These are phyloP conservation scores for Phytopythium mirpurense DNA, from an alignment of 352 stramenopile genomes.

Conservation along the genomic window DNA sequence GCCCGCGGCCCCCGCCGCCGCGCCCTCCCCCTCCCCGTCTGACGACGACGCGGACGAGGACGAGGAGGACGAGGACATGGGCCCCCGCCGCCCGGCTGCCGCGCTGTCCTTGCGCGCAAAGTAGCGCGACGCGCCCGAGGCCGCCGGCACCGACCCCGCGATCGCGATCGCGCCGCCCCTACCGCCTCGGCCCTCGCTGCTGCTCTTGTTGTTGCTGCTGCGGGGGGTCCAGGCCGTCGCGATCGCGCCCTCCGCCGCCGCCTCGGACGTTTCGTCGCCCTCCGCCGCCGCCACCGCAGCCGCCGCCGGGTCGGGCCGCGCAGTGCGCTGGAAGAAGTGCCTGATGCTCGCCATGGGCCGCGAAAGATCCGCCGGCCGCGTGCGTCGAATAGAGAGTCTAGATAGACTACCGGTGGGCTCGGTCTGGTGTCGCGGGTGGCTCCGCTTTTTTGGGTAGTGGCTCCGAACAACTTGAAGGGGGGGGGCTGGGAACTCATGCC, in stretches of 20 bases:
- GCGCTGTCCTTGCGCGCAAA: constrained; percentile 10
- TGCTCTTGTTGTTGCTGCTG: neutral
- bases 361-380: neutral
- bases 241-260: constrained; percentile 1
- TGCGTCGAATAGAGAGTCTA: no score
- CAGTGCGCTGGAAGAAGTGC: constrained; percentile 10
- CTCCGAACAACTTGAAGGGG: no score
- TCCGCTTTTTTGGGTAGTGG: no score
- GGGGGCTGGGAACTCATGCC: no score
- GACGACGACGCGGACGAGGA: constrained; percentile 10
- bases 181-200: neutral
- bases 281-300: neutral
- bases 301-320: neutral
- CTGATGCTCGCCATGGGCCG: constrained; percentile 12
- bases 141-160: constrained; percentile 15
- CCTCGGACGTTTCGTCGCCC: no score
- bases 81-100: constrained; percentile 12
- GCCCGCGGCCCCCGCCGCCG: neutral
- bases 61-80: constrained; percentile 14
- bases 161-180: constrained; percentile 8
- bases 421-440: no score
- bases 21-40: constrained; percentile 5
- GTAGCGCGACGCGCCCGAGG: constrained; percentile 13
- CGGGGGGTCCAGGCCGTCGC: constrained; percentile 9
- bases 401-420: no score